These are phyloP conservation scores for Tarenaya hassleriana DNA, from an alignment of 345 rosid species.

Conservation along the genomic window DNA sequence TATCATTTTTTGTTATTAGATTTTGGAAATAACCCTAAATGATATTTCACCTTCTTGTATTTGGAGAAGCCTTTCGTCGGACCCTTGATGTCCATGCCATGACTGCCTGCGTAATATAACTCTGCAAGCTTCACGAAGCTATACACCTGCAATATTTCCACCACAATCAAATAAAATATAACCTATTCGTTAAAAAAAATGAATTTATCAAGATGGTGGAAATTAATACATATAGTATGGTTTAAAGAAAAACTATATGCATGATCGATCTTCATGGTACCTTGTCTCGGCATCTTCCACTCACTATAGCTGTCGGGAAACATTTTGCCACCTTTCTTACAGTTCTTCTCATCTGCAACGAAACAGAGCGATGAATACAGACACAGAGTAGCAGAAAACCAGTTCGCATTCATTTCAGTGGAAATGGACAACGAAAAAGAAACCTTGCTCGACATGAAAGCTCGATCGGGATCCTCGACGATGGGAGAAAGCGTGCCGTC, in stretches of 20 bases:
- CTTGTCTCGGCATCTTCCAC: conserved; percentile 95
- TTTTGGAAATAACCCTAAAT: too few relatives aligned
- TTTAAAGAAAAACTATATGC: not conserved
- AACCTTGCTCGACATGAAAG: conserved; percentile 90
- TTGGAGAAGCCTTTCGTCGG: conserved; percentile 53
- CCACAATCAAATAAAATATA: not conserved
- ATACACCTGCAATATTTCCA: conserved; percentile 68
- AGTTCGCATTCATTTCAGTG: too few relatives aligned
- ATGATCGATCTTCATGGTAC: conserved; percentile 32
- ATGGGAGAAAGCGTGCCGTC: conserved; percentile 98
- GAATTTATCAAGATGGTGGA: not conserved
- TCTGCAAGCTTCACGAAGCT: conserved; percentile 75
- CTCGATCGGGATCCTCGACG: conserved; percentile 83
- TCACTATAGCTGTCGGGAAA: conserved; percentile 90
- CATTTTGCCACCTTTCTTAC: conserved; percentile 53
- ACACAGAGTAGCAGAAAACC: too few relatives aligned
- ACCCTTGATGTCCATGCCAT: conserved; percentile 99
- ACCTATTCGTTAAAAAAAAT: not conserved
- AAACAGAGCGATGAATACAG: not conserved
- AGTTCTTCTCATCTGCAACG: conserved; percentile 70
- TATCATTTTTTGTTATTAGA: too few relatives aligned
- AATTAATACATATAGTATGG: not conserved
- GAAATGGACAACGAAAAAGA: not conserved
- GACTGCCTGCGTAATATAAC: conserved; percentile 98
- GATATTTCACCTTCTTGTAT: conserved; percentile 45